Percentiles rank a stretch among this genome's conserved stretches.
Conservation (phyloP, 768 basidiomycete species). For the Scleroderma citrinum region DNA sequence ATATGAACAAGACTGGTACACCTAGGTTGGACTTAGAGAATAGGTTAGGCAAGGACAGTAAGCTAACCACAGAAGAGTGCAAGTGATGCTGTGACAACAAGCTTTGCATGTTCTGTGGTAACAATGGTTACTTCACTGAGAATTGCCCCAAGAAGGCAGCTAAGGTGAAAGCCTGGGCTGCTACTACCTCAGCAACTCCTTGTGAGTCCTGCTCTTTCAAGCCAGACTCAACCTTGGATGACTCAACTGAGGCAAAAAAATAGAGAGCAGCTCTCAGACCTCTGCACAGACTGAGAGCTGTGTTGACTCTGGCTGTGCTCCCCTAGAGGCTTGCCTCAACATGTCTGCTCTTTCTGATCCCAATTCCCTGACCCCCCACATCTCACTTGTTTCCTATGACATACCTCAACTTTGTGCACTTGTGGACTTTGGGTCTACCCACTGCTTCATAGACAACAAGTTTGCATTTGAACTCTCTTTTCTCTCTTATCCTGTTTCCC, state of each 20-base stretch:
- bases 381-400: not conserved
- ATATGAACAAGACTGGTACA: no score
- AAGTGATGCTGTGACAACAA: not conserved
- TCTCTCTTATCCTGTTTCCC: not conserved
- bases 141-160: not conserved
- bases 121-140: not conserved
- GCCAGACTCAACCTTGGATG: not conserved
- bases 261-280: not conserved
- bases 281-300: not conserved
- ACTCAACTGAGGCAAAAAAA: conserved; percentile 4
- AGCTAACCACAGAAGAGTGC: not conserved
- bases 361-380: not conserved
- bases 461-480: not conserved
- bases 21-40: not conserved
- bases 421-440: not conserved
- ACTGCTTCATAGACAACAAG: not conserved
- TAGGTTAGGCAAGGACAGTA: not conserved
- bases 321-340: conserved; percentile 3
- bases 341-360: conserved; percentile 1
- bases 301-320: not conserved
- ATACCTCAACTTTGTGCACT: not conserved
- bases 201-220: no score
- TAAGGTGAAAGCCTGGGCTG: not conserved
- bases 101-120: conserved; percentile 4
- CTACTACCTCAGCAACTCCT: not conserved